Conservation (phyloP, 306 rosid genomes). For the Fragaria iinumae region DNA sequence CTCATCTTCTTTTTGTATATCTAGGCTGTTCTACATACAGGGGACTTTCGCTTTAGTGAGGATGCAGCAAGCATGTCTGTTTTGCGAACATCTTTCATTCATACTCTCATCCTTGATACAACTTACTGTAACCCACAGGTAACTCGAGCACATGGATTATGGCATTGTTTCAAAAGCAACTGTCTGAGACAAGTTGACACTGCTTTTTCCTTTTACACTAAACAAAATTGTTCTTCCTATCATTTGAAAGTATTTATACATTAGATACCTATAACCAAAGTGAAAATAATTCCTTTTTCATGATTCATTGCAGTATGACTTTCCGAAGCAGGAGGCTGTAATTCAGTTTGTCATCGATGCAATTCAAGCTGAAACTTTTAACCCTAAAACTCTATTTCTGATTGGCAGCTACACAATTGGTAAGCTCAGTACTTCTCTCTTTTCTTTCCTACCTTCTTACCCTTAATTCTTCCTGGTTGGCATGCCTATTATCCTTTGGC, state of each 20-base stretch:
- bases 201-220: slow-evolving; percentile 3
- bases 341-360: slow-evolving; percentile 93
- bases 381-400: slow-evolving; percentile 84
- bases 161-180: slow-evolving; percentile 16
- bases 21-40: slow-evolving; percentile 86
- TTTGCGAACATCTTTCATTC: slow-evolving; percentile 47
- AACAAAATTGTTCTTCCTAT: not conserved
- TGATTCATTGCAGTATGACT: slow-evolving; percentile 75
- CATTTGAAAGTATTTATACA: not conserved
- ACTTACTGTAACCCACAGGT: slow-evolving; percentile 93
- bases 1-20: slow-evolving; percentile 15
- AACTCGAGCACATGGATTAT: slow-evolving; percentile 29
- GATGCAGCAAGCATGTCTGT: slow-evolving; percentile 50
- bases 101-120: slow-evolving; percentile 84
- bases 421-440: slow-evolving; percentile 34
- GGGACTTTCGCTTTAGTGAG: slow-evolving; percentile 85
- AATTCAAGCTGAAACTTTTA: slow-evolving; percentile 87
- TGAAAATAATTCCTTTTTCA: slow-evolving; percentile 18
- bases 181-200: no score
- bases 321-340: slow-evolving; percentile 92
- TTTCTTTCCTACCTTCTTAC: not conserved
- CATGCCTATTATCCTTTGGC: not conserved
- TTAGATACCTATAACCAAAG: not conserved
- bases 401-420: slow-evolving; percentile 97
- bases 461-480: not conserved